Base-by-base conservation (phyloP, 2,329 filamentous ascomycete species). In the Fusarium heterosporum region DNA sequence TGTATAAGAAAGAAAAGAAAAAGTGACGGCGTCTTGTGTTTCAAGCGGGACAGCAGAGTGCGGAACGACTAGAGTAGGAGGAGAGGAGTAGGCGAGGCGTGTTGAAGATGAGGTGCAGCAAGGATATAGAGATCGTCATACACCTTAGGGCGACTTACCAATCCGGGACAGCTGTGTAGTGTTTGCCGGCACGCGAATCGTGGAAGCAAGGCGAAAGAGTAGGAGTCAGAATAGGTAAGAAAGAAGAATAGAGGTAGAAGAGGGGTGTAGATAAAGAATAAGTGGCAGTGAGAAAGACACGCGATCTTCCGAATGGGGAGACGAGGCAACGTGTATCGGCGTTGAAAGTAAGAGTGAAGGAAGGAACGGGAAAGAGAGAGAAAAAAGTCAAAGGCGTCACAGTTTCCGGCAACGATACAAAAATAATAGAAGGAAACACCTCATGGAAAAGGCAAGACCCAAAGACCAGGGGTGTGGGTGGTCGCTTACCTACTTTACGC, bases 61-160 rank as follows among this genome's bases (percentile, higher is more conserved):
- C 30, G 16, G 19, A 32, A 43, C n/a, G 40, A 29, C 43, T 36
- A 61, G 32, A 17, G 41, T 41, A 58, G 39, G 45, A 22, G 22
- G 22, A 22, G 22, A 22, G 22, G 22, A 22, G 22, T 22, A 22
- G 22, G 29, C 36, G 28, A 29, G 22, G 45, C 32, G 38, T 34
- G 50, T 17, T 67, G 53, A 41, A 60, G 56, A 63, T 55, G 60
- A 59, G 52, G 30, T 52, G 54, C 47, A 43, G 57, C 45, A 59
- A 68, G 58, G 47, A 63, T 58, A 61, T 59, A 69, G 60, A 66
- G 70, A 68, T 70, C 70, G 70, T 72, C 70, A 72, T 72, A 72
- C 70, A 72, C 55, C 30, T 34, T 34, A 62, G 58, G 54, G 43
- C 42, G 45, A 68, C 68, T 69, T 68, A 70, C 70, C 70, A 71